Conservation (phyloP, 2,329 filamentous ascomycete species). For the Clonostachys byssicola region DNA sequence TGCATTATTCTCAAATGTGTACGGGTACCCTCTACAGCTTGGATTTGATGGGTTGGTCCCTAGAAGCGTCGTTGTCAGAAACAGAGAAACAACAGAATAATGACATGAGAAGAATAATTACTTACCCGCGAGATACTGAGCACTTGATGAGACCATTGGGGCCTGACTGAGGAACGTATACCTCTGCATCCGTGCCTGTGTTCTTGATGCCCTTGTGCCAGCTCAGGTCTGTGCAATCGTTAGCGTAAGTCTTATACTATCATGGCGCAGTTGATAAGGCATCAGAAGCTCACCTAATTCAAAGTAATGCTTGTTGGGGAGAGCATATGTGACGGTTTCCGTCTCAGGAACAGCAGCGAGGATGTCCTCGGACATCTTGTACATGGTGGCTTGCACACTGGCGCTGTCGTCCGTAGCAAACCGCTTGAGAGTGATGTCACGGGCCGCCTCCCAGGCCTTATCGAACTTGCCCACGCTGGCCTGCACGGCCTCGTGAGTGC, state of each 20-base stretch:
- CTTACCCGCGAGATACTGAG: slow-evolving; percentile 63
- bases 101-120: neutral
- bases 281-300: slow-evolving; percentile 68
- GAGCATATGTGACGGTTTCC: slow-evolving; percentile 70
- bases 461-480: slow-evolving; percentile 66
- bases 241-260: neutral
- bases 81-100: neutral
- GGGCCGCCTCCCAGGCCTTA: slow-evolving; percentile 71
- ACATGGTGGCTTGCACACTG: slow-evolving; percentile 97
- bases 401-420: slow-evolving; percentile 90
- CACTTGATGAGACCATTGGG: slow-evolving; percentile 96
- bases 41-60: neutral
- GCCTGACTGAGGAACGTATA: slow-evolving; percentile 87
- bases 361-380: slow-evolving; percentile 93
- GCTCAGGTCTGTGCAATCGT: slow-evolving; percentile 64
- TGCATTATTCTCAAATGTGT: too few relatives aligned
- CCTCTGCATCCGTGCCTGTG: slow-evolving; percentile 90
- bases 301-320: slow-evolving; percentile 99
- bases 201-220: slow-evolving; percentile 97
- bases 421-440: slow-evolving; percentile 80
- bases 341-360: slow-evolving; percentile 70
- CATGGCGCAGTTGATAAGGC: neutral
- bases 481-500: slow-evolving; percentile 62
- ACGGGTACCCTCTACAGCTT: neutral
- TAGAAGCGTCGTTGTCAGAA: neutral